A percentile compares a stretch with the other conserved stretches of the same genome.
phyloP scores from a whole-genome alignment of 495 filamentous ascomycete species.

The Penicillium waksmanii region DNA sequence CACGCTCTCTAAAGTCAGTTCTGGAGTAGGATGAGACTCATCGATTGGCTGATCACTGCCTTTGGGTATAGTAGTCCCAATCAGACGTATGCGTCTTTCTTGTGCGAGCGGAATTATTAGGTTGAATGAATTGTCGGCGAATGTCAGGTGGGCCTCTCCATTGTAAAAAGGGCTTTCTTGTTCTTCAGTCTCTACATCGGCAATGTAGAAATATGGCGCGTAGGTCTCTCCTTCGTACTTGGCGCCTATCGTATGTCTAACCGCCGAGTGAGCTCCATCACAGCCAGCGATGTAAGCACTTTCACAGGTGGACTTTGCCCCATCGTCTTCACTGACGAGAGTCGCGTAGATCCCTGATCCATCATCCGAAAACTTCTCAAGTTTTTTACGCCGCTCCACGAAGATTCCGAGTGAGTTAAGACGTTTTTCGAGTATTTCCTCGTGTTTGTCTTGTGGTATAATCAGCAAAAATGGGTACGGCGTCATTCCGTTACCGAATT shows the following conservation, averaged over 20 bases:
- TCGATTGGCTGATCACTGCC: not conserved
- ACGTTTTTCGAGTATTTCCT: conserved; percentile 37
- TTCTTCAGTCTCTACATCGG: conserved; percentile 34
- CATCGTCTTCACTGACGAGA: conserved; percentile 16
- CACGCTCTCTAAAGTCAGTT: conserved; percentile 38
- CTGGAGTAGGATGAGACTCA: conserved; percentile 5
- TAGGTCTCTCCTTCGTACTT: conserved; percentile 39
- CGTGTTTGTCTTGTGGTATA: conserved; percentile 40
- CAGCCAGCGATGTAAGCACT: conserved; percentile 41
- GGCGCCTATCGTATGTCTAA: conserved; percentile 31
- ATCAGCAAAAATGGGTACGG: conserved; percentile 40
- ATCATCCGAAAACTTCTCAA: conserved; percentile 32
- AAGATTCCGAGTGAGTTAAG: conserved; percentile 35
- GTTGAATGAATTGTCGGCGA: conserved; percentile 34
- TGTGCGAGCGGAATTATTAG: conserved; percentile 33
- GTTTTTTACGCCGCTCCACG: conserved; percentile 35
- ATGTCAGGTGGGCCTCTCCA: conserved; percentile 37
- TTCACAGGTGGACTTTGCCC: conserved; percentile 26
- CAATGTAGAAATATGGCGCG: conserved; percentile 38
- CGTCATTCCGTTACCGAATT: conserved; percentile 34
- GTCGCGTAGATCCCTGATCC: conserved; percentile 32
- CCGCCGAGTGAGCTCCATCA: conserved; percentile 40
- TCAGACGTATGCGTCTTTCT: conserved; percentile 26
- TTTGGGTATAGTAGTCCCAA: conserved; percentile 22
- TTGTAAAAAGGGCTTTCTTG: conserved; percentile 32